phyloP scores from a whole-genome alignment of 345 rosid genomes.

The Theobroma cacao region DNA sequence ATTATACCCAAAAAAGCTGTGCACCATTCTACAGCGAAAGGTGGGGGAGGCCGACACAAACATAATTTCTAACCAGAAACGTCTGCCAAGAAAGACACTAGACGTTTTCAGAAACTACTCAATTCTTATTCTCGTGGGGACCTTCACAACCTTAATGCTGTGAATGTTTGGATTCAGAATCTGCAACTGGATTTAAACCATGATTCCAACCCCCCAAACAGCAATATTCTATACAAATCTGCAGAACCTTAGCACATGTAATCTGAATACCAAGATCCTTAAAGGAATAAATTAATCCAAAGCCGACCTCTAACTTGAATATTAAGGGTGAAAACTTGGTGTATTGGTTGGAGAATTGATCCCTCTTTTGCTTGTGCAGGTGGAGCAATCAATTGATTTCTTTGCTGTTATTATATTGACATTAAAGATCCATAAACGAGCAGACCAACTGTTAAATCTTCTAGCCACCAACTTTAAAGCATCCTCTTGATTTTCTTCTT shows the following conservation, averaged over 20 bases:
- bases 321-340: too few species aligned
- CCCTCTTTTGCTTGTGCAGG: not conserved
- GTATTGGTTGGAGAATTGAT: not conserved
- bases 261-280: not conserved
- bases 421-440: not conserved
- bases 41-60: not conserved
- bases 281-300: not conserved
- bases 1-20: not conserved
- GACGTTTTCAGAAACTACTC: not conserved
- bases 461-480: not conserved
- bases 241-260: slow-evolving; percentile 29
- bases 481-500: not conserved
- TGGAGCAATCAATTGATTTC: not conserved
- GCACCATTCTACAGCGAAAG: too few species aligned
- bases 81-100: not conserved
- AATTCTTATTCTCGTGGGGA: not conserved
- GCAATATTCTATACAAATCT: not conserved
- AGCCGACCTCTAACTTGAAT: not conserved
- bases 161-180: not conserved
- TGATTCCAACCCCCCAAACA: not conserved
- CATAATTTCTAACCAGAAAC: not conserved
- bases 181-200: not conserved
- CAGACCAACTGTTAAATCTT: not conserved
- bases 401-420: not conserved
- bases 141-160: not conserved